Evolutionary conservation across 495 filamentous ascomycete species (phyloP).

Genomic region (Xylaria cubensis): DNA sequence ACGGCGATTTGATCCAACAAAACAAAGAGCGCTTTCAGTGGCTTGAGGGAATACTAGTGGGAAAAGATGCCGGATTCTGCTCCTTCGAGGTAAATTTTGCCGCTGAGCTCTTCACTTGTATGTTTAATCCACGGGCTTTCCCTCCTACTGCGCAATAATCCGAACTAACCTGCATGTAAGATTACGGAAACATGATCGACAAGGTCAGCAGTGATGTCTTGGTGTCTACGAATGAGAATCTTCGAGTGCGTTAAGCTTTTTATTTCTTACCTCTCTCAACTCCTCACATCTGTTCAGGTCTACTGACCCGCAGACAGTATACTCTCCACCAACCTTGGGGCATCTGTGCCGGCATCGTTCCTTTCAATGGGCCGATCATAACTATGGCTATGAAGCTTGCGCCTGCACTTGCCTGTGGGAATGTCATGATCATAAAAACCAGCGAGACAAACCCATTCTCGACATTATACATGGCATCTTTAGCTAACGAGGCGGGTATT

Average conservation of each 20-base stretch:
- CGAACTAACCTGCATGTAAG: background rate
- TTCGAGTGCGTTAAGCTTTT: background rate
- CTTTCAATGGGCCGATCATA: background rate
- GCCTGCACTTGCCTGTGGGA: constrained; percentile 57
- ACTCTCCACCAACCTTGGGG: constrained; percentile 3
- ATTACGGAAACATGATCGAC: background rate
- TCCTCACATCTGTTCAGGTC: background rate
- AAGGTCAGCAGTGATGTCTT: background rate
- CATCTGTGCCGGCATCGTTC: background rate
- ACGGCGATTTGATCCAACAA: constrained; percentile 10
- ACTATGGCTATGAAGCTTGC: constrained; percentile 45
- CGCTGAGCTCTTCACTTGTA: background rate
- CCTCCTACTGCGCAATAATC: background rate
- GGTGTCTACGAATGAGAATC: background rate
- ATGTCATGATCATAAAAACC: constrained; percentile 57
- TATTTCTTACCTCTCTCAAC: background rate
- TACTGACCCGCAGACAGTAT: background rate
- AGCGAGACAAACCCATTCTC: constrained; percentile 58
- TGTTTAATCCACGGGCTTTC: background rate
- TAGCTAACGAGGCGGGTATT: constrained; percentile 61
- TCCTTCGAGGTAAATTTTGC: background rate
- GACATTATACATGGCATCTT: constrained; percentile 58
- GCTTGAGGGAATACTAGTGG: constrained; percentile 5
- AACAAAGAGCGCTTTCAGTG: background rate
- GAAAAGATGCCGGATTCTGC: background rate